These are phyloP conservation scores for Gracilaria domingensis DNA, from an alignment of 23 red algal species.

Conservation along the genomic window DNA sequence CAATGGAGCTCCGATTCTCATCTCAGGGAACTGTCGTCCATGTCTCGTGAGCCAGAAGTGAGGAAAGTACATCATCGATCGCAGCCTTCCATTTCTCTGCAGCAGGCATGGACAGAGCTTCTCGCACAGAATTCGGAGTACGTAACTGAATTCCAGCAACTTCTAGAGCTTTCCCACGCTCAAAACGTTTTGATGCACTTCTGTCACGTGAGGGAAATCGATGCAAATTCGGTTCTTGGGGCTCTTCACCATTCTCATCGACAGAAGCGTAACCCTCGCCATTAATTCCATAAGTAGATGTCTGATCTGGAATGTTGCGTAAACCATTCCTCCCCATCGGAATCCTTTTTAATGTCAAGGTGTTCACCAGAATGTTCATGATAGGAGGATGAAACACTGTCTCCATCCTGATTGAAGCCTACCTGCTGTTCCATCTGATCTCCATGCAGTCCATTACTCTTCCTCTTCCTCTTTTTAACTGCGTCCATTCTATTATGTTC, in stretches of 20 bases:
- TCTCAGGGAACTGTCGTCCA: conserved; percentile 16
- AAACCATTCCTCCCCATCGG: not conserved
- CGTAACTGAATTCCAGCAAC: not conserved
- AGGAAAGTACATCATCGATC: conserved; percentile 17
- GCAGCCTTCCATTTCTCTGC: conserved; percentile 39
- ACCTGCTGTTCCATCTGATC: no score
- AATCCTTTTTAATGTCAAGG: not conserved
- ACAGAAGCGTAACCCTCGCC: not conserved
- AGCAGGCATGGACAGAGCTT: conserved; percentile 1
- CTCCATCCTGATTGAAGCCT: no score
- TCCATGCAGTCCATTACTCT: not conserved
- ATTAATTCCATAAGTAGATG: not conserved
- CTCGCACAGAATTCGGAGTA: not conserved
- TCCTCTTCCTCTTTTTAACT: not conserved
- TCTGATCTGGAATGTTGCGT: not conserved
- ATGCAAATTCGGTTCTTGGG: not conserved
- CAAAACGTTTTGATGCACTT: not conserved
- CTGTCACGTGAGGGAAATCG: not conserved
- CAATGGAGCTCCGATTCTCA: not conserved
- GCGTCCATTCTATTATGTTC: not conserved
- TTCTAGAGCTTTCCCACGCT: not conserved
- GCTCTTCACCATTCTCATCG: not conserved
- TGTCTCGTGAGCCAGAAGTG: conserved; percentile 5
- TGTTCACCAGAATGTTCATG: no score
- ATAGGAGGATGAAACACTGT: not conserved